phyloP scores from a whole-genome alignment of 2,329 filamentous ascomycete species.

The Neurospora sp. region DNA sequence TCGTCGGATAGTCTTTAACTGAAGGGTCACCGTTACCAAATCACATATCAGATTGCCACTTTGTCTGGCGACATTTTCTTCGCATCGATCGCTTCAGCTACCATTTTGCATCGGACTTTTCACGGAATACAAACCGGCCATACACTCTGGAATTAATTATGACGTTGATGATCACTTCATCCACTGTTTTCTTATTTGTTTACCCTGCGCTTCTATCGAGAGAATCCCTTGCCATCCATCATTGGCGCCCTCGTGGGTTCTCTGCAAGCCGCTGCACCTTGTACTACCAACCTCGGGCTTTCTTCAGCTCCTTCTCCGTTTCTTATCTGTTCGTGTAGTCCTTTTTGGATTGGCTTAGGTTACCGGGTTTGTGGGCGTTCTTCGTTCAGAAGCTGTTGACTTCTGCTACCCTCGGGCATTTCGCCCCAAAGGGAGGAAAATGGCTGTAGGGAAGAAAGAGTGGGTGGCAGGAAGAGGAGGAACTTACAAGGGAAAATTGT shows the following conservation, averaged over 20 bases:
- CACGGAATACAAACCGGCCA: conserved; percentile 15
- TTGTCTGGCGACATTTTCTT: conserved; percentile 2
- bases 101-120: conserved; percentile 15
- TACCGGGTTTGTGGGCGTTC: not conserved
- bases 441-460: not conserved
- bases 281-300: not conserved
- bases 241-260: not conserved
- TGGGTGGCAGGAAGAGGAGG: not conserved
- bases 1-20: not conserved
- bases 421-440: not conserved
- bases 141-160: conserved; percentile 17
- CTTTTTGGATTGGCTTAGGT: not conserved
- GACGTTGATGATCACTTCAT: conserved; percentile 16
- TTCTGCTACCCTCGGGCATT: not conserved
- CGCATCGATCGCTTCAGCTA: conserved; percentile 15
- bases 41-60: not conserved
- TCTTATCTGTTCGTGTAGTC: not conserved
- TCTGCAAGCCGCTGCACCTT: not conserved
- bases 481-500: not conserved
- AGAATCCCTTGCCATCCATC: not conserved
- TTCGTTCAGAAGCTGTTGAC: not conserved
- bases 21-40: not conserved
- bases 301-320: not conserved
- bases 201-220: not conserved
- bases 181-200: not conserved